These are phyloP conservation scores for Rubia balearica DNA, from an alignment of 305 asterid genomes.

Conservation along the genomic window DNA sequence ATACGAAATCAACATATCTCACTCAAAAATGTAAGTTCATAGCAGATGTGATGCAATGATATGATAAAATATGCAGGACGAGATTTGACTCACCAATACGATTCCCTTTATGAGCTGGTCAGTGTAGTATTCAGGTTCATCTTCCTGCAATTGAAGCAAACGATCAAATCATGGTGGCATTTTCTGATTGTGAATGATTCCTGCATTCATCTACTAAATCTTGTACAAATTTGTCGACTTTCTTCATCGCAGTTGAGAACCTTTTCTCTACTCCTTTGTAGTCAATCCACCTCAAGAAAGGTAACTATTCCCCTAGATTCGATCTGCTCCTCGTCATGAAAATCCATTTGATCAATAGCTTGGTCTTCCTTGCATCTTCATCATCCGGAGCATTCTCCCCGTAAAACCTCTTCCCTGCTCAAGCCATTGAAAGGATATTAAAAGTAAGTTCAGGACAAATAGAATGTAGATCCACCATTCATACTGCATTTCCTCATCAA, in stretches of 20 bases:
- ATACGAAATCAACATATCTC: no score
- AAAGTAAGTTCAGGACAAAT: constrained; percentile 25
- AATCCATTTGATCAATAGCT: constrained; percentile 23
- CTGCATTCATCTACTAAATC: constrained; percentile 23
- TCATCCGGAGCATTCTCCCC: constrained; percentile 27
- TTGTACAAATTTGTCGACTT: constrained; percentile 24
- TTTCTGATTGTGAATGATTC: neutral
- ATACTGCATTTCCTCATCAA: constrained; percentile 11
- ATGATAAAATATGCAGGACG: no score
- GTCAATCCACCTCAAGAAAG: constrained; percentile 31
- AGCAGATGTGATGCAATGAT: no score
- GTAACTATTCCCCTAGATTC: constrained; percentile 25
- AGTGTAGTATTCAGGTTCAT: constrained; percentile 23
- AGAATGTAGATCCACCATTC: constrained; percentile 22
- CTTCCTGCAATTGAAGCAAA: constrained; percentile 25
- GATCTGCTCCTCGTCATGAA: constrained; percentile 20
- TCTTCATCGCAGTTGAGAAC: constrained; percentile 15
- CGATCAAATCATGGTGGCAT: constrained; percentile 26
- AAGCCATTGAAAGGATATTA: constrained; percentile 25
- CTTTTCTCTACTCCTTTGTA: constrained; percentile 26
- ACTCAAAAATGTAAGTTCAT: no score
- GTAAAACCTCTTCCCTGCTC: constrained; percentile 33
- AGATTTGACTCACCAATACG: constrained; percentile 19
- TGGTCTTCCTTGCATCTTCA: constrained; percentile 25
- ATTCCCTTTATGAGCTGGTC: constrained; percentile 35